Base-by-base conservation (phyloP, 2,329 filamentous ascomycete species). In the Colletotrichum chrysophilum region DNA sequence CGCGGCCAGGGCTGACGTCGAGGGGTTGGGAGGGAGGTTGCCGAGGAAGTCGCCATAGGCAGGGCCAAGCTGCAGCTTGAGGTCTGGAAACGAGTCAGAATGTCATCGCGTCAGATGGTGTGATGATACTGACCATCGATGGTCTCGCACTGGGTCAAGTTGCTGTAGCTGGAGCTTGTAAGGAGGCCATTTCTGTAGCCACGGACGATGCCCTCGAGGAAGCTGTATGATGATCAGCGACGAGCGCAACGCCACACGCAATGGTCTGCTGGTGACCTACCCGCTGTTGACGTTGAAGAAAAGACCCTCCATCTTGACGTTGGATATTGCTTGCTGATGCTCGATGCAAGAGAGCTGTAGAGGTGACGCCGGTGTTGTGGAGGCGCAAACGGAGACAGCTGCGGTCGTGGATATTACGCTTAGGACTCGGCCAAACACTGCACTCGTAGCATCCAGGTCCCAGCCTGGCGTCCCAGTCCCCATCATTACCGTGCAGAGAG, bases 31-130 rank as follows among this genome's bases (percentile, higher is more conserved):
- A 74, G 97, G 96, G 67, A 99, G 93, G 78, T 95, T 93, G 79
- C 95, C 93, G 79, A 99, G 95, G 87, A 98, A 98, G 87, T 99
- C 97, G 86, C 97, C 97, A 82, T 99, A 99, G 67, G 97, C 94
- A 78, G 97, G 97, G 71, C 95, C 96, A 56, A 99, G 95, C 87
- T 99, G 97, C 74, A 98, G 93, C 89, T 98, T 99, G 79, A 99
- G 93, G 89, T 99, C 97, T 98, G 80, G 60, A 14, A 32, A 4
- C 28, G 10, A 36, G 43, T 76, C 30, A 76, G 70, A 71, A 3
- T 26, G n/a, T 26, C 79, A 76, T 76, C 76, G 58, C 58, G 18
- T 68, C 56, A 60, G 55, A 14, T 26, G 18, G 66, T 16, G 61
- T 36, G 66, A 68, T 79, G 68, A 70, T 21, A 80, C 89, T 80